Conservation (phyloP, 192 early-diverging fungal species). For the Dimargaris cristalligena region DNA sequence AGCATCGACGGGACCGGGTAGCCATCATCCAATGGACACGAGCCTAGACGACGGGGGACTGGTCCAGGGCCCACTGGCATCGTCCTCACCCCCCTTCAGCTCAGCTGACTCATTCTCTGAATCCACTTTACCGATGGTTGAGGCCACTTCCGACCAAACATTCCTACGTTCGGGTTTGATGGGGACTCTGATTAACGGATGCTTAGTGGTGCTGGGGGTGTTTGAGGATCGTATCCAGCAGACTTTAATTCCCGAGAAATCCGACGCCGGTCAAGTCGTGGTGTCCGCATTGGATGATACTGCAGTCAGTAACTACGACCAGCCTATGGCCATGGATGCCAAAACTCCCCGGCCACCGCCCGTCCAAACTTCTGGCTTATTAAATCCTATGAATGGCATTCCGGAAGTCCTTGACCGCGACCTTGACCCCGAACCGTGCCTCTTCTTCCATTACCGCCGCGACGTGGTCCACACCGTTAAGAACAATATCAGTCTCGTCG, state of each 20-base stretch:
- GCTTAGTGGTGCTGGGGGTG: constrained; percentile 56
- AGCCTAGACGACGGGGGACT: too few species aligned
- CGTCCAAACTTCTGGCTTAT: too few species aligned
- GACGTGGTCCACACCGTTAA: constrained; percentile 21
- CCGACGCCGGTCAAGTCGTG: background rate
- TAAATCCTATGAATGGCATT: too few species aligned
- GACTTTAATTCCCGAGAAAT: background rate
- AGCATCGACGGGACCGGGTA: too few species aligned
- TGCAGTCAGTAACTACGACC: too few species aligned
- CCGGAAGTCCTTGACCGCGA: background rate
- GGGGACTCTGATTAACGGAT: constrained; percentile 50
- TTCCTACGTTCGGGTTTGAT: constrained; percentile 64
- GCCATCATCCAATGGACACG: too few species aligned
- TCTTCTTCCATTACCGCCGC: constrained; percentile 25
- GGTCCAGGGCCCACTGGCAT: too few species aligned
- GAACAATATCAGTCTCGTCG: constrained; percentile 18
- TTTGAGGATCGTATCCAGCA: constrained; percentile 51
- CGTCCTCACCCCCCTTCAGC: too few species aligned
- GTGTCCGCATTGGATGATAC: background rate
- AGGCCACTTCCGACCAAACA: constrained; percentile 34
- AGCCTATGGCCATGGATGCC: too few species aligned
- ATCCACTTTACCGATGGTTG: too few species aligned
- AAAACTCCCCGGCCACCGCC: too few species aligned
- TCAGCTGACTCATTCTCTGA: too few species aligned
- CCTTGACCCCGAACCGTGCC: constrained; percentile 14